Evolutionary conservation across 1,284 basidiomycete genomes (phyloP), one percentile per base, ranked within the genome.

Genomic region (Cryptococcus sp.): DNA sequence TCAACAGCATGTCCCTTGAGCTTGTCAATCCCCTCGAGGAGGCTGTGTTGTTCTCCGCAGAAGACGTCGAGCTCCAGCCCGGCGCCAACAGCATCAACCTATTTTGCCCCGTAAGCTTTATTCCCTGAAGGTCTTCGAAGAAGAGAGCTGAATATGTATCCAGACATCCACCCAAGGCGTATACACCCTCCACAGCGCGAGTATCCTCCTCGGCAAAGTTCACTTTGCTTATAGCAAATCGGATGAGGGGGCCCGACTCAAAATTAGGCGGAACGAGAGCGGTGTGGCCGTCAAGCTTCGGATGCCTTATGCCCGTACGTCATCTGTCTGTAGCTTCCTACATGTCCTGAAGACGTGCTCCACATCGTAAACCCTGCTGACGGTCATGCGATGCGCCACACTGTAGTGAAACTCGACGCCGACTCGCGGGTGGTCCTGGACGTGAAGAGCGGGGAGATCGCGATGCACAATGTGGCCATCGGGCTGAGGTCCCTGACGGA

Each of bases 231-330:
- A 65, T 40, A 38, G 49, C 37, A 52, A 60, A 48, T 48, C 56
- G 4, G 59, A 59, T 8, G 59, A 56, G 33, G 50, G 54, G 24
- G 42, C 58, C 0, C 35, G 11, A n/a, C 21, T 61, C 9, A 45
- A 53, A 4, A 51, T 70, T 3, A 56, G 62, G 18, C 64, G 67
- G 18, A 57, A 67, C 53, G 49, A 66, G 0, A 47, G 51, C 5
- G 70, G 67, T 4, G 46, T 66, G 9, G 47, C 57, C 6, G 62
- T 60, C 0, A 54, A 49, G 13, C 51, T 75, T 12, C 57, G 60
- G 21, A 71, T 77, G 70, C 75, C 75, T 2, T 62, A 62, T 12
- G 50, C 56, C 13, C 70, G 71, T 75, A 39, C 55, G 70, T 60
- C 6, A 0, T 23, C n/a, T 2, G 6, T 39, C 3, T 44, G 18